Base-by-base conservation (phyloP, 164 flowering plant genomes). In the Kalanchoe fedtschenkoi region DNA sequence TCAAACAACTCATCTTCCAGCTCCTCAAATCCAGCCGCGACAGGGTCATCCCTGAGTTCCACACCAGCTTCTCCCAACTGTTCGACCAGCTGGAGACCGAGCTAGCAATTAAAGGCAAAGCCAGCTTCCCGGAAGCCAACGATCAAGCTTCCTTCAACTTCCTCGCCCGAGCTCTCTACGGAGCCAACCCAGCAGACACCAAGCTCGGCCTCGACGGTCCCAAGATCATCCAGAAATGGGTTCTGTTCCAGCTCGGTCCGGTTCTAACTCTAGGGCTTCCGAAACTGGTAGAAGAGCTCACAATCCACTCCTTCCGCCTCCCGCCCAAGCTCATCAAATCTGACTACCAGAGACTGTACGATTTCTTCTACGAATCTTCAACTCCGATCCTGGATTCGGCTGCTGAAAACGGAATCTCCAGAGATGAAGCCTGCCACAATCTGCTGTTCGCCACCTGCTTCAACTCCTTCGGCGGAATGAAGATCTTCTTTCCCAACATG, bases 381-480 rank as follows among this genome's bases (percentile, higher is more conserved):
- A 47, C 71, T 0, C 16, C 57, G 15, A 58, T 84, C 0, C 77
- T 85, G 15, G 88, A 84, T 7, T 82, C 85, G 42, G 97, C 88
- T 0, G 85, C 78, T 62, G 72, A 51, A 19, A 8, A 82, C 28
- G 96, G 90, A 0, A 64, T 89, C 58, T 65, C 77, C 0, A 56
- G 79, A 17, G 97, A 83, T 0, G 97, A 91, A 62, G 90, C 92
- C 1, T 79, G 82, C 66, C 90, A 91, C 71, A 91, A 87, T 65
- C 73, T 91, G 7, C 16, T 91, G 6, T 91, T 85, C 79, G 73
- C 87, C 63, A 83, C 88, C 32, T 82, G 96, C 74, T 91, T 91
- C 65, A 91, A 91, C 47, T 69, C 91, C 46, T 91, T 70, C 68
- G 96, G 96, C 0, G 97, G 97, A 6, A 78, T 91, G 83, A 91